phyloP scores from a whole-genome alignment of 176 grass and related monocot genomes.

The Miscanthus lutarioriparius region DNA sequence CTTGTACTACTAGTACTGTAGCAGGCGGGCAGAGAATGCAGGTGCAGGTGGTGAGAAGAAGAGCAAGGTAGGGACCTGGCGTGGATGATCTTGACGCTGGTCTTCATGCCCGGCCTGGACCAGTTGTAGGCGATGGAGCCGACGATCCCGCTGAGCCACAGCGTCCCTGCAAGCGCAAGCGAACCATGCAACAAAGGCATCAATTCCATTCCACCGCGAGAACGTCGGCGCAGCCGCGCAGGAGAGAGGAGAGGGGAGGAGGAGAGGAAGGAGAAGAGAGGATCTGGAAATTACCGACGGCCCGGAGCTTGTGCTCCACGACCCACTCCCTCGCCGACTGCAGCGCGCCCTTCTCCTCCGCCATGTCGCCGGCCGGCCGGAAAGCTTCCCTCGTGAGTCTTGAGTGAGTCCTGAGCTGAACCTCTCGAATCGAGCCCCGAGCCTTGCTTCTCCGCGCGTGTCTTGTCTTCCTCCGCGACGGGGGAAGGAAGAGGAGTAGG shows the following conservation, averaged over 20 bases:
- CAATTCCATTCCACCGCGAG: neutral
- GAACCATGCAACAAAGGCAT: neutral
- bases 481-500: neutral
- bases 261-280: neutral
- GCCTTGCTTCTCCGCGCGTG: neutral
- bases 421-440: neutral
- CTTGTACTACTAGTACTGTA: neutral
- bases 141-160: conserved; percentile 74
- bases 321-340: conserved; percentile 66
- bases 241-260: neutral
- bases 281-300: conserved; percentile 43
- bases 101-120: conserved; percentile 85
- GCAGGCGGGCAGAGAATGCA: neutral
- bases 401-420: too few relatives aligned
- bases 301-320: conserved; percentile 73
- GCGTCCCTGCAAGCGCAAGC: conserved; percentile 39
- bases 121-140: conserved; percentile 90
- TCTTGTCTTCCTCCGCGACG: neutral
- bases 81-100: conserved; percentile 92
- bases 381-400: neutral
- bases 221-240: neutral
- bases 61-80: conserved; percentile 50
- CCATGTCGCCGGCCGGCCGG: conserved; percentile 30
- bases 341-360: conserved; percentile 43
- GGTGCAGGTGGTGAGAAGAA: neutral